Conservation (phyloP, 2,329 filamentous ascomycete species). For the Rutstroemia sp. region DNA sequence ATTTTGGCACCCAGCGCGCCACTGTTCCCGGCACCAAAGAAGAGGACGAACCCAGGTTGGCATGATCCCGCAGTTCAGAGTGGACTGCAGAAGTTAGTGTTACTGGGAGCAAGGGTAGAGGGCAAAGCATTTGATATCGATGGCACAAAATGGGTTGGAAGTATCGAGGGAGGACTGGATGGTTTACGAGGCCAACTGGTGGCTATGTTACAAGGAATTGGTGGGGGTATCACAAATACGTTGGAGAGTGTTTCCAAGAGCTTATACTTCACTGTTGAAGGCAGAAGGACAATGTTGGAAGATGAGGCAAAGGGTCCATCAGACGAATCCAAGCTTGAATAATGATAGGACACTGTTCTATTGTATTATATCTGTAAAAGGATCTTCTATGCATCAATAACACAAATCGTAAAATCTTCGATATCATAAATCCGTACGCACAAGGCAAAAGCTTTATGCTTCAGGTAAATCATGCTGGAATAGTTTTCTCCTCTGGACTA, state of each 20-base stretch:
- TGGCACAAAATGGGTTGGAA: constrained; percentile 56
- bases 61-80: constrained; percentile 72
- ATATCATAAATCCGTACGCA: background rate
- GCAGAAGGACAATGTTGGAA: constrained; percentile 72
- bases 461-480: no score
- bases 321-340: constrained; percentile 16
- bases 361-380: constrained; percentile 25
- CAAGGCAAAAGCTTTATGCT: no score
- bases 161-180: constrained; percentile 74
- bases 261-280: constrained; percentile 83
- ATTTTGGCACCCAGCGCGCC: constrained; percentile 67
- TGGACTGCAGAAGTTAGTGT: constrained; percentile 77
- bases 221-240: constrained; percentile 67
- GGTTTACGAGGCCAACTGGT: constrained; percentile 78
- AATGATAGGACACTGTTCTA: constrained; percentile 5
- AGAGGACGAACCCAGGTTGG: constrained; percentile 71
- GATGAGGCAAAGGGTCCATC: constrained; percentile 44
- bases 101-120: constrained; percentile 83
- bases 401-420: constrained; percentile 12
- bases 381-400: constrained; percentile 7
- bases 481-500: no score
- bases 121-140: constrained; percentile 43
- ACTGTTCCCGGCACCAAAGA: constrained; percentile 69
- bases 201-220: constrained; percentile 69
- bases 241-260: constrained; percentile 75